Percentiles rank a stretch among this genome's conserved stretches.
phyloP scores from a whole-genome alignment of 345 rosid genomes.

The Rhodomyrtus tomentosa region DNA sequence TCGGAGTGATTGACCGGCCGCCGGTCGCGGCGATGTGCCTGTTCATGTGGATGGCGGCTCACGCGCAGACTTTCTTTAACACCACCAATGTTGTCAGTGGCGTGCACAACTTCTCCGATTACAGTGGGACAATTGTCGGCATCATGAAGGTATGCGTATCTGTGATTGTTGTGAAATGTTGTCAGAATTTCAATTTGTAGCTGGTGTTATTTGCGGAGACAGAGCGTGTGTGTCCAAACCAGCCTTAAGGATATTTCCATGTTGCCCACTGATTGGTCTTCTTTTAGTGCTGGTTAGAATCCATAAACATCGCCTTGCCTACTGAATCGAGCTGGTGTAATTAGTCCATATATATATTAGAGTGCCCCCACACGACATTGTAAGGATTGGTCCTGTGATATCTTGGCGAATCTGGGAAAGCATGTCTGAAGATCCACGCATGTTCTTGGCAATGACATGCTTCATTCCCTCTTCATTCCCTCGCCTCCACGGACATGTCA shows the following conservation, averaged over 20 bases:
- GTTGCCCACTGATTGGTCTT: not conserved
- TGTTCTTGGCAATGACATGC: not conserved
- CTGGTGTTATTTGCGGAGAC: not conserved
- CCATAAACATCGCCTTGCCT: not conserved
- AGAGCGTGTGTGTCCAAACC: not conserved
- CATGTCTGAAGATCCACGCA: not conserved
- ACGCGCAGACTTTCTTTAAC: constrained; percentile 61
- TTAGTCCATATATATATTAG: not conserved
- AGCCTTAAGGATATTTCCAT: not conserved
- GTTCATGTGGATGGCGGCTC: constrained; percentile 60
- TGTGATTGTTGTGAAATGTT: not conserved
- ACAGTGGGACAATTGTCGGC: constrained; percentile 83
- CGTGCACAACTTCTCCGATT: constrained; percentile 53
- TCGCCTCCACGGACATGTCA: not conserved
- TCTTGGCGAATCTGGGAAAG: not conserved
- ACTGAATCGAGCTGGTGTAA: not conserved
- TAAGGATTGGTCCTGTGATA: not conserved
- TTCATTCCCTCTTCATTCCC: not conserved
- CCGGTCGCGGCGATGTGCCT: constrained; percentile 70
- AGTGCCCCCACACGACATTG: not conserved
- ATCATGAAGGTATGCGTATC: constrained; percentile 52
- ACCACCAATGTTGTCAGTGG: constrained; percentile 71
- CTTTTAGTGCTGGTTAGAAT: not conserved
- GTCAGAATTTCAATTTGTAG: not conserved
- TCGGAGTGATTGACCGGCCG: constrained; percentile 46